These are phyloP conservation scores for Neospermospora avenae DNA, from an alignment of 2,329 filamentous ascomycete genomes.

Conservation along the genomic window DNA sequence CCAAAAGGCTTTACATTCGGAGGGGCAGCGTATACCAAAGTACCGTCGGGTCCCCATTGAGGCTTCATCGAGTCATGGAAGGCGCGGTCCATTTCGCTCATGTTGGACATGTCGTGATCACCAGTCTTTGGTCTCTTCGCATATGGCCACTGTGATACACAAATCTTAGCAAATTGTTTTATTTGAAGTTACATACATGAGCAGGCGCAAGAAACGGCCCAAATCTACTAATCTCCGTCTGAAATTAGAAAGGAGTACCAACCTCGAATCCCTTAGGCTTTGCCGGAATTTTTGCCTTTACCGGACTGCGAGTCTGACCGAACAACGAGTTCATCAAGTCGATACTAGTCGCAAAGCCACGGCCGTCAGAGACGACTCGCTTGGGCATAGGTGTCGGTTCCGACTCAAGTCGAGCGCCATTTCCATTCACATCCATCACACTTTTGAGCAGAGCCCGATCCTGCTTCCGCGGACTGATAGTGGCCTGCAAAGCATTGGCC, in stretches of 20 bases:
- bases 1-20: constrained; percentile 37
- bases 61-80: constrained; percentile 76
- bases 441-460: constrained; percentile 71
- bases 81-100: constrained; percentile 59
- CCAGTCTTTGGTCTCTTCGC: constrained; percentile 71
- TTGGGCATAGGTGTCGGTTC: constrained; percentile 42
- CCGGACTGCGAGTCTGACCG: constrained; percentile 62
- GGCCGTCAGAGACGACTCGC: constrained; percentile 40
- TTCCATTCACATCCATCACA: constrained; percentile 37
- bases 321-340: constrained; percentile 96
- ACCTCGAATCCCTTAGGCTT: constrained; percentile 82
- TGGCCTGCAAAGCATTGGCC: constrained; percentile 90
- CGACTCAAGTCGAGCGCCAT: constrained; percentile 47
- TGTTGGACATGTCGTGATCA: constrained; percentile 55
- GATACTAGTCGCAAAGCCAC: constrained; percentile 81
- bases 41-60: constrained; percentile 73
- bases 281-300: constrained; percentile 51
- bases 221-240: constrained; percentile 22
- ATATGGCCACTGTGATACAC: constrained; percentile 73
- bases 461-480: constrained; percentile 89
- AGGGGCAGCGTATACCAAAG: constrained; percentile 61
- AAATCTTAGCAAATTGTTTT: constrained; percentile 45
- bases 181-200: constrained; percentile 36
- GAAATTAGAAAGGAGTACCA: constrained; percentile 53
- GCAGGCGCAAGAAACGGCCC: constrained; percentile 34